Evolutionary conservation across 1,139 yeast genomes (phyloP), one percentile per base, ranked within the genome.

Genomic region (Geotrichum restrictum): DNA sequence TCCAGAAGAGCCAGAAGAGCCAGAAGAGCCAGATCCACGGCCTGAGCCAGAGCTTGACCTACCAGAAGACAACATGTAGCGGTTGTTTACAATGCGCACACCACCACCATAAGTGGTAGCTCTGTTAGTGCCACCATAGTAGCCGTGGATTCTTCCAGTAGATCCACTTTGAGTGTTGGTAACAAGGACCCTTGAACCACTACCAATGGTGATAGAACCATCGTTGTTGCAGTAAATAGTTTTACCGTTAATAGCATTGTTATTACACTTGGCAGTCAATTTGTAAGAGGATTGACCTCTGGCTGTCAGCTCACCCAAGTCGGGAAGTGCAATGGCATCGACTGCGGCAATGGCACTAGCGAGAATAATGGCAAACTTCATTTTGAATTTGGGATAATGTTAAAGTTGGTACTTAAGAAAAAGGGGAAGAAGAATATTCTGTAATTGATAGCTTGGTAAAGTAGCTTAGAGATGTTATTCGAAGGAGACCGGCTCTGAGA

Each of bases 281-380:
- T 24, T 44, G 47, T 33, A 44, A 24, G 8, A n/a, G 19, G 5
- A 11, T 18, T 33, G 31, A 21, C 33, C 32, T 38, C 33, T 32
- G 31, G 29, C 31, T 3, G n/a, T 16, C 2, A 32, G 21, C n/a
- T 24, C 29, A 10, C 21, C 5, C 8, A 41, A 41, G 16, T n/a
- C 27, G 22, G 45, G 45, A 41, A 41, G 45, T 14, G 45, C 45
- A 29, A 33, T 21, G 13, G 36, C 45, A 13, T 41, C 45, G 29
- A 29, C 36, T n/a, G n/a, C 34, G 6, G 45, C 45, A 22, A 41
- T n/a, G 8, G 36, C 34, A 41, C 22, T 6, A 18, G 36, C 14
- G 24, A 41, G 45, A 29, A 29, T 14, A 13, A 41, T 8, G 10
- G 13, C 11, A 10, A 41, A 5, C 24, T 41, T 27, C 45, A 41